Evolutionary conservation across 2,329 filamentous ascomycete genomes (phyloP).

Genomic region (Fusarium verticillioides): DNA sequence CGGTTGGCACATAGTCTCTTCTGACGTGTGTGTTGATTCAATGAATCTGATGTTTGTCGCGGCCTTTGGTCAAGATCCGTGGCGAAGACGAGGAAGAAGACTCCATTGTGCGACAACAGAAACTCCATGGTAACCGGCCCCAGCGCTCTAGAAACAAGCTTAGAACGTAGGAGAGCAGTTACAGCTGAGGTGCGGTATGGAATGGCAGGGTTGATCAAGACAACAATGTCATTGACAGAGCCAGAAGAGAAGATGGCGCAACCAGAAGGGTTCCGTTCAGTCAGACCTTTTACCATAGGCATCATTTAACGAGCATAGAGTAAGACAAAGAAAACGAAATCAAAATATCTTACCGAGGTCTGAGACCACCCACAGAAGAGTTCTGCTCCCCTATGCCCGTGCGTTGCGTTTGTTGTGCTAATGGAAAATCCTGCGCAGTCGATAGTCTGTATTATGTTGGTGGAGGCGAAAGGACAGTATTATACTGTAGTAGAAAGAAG

Average conservation of each 20-base stretch:
- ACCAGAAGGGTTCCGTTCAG: constrained; percentile 61
- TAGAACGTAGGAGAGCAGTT: constrained; percentile 17
- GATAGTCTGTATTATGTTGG: neutral
- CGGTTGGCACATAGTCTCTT: constrained; percentile 57
- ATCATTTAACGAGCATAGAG: constrained; percentile 57
- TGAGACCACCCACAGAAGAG: neutral
- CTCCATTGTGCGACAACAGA: constrained; percentile 63
- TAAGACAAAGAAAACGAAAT: neutral
- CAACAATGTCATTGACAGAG: constrained; percentile 24
- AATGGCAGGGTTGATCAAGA: constrained; percentile 23
- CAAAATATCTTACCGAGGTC: constrained; percentile 27
- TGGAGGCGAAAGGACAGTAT: neutral
- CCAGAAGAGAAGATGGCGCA: constrained; percentile 46
- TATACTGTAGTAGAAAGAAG: neutral
- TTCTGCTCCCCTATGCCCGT: neutral
- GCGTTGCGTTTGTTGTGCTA: neutral
- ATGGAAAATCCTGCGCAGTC: neutral
- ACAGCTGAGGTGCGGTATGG: constrained; percentile 16
- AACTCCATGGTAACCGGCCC: constrained; percentile 29
- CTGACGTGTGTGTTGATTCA: constrained; percentile 7
- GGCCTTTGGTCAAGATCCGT: constrained; percentile 69
- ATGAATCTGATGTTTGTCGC: constrained; percentile 59
- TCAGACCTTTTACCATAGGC: constrained; percentile 75
- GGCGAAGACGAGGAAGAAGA: constrained; percentile 56
- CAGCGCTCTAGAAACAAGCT: constrained; percentile 31